Base-by-base conservation (phyloP, 306 rosid species). In the Lagenaria siceraria region DNA sequence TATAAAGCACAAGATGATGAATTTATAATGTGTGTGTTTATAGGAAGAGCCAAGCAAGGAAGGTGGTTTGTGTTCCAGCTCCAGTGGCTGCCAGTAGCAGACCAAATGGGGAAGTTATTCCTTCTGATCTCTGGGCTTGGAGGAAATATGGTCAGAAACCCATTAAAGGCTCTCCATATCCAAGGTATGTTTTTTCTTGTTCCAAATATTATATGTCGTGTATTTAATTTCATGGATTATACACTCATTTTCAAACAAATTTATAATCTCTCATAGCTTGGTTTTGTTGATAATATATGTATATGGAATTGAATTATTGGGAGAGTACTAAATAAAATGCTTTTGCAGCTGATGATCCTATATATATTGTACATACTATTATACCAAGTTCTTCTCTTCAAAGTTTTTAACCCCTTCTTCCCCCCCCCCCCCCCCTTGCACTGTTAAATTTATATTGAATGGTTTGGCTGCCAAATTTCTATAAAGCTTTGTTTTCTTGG, bases 41-140 rank as follows among this genome's bases (percentile, higher is more conserved):
- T n/a, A 40, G 93, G 82, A 89, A 89, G 85, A 89, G 85, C 72
- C 88, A 84, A 83, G 87, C 85, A 3, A 89, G 88, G 85, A 89
- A 89, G 78, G 93, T 89, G 11, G 90, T 89, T 0, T 89, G 94
- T 42, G 87, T 89, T 81, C 94, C 91, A 10, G 94, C 94, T 70
- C 94, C 91, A 78, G 88, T 88, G 53, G 88, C 87, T 60, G 88
- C 86, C 75, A 87, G 85, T 66, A 86, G 87, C 74, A 86, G 91
- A 62, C 88, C 88, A 62, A 89, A 80, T 70, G 94, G 94, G 74
- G 94, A 89, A 80, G 91, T 87, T 29, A 91, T 89, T 81, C 94
- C 94, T 48, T 89, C 90, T 76, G 94, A 89, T 86, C 86, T 89
- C 72, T 89, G 94, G 94, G 94, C 90, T 71, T 89, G 94, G 94